These are phyloP conservation scores for Nemania sp. DNA, from an alignment of 2,329 filamentous ascomycete genomes.

Conservation along the genomic window DNA sequence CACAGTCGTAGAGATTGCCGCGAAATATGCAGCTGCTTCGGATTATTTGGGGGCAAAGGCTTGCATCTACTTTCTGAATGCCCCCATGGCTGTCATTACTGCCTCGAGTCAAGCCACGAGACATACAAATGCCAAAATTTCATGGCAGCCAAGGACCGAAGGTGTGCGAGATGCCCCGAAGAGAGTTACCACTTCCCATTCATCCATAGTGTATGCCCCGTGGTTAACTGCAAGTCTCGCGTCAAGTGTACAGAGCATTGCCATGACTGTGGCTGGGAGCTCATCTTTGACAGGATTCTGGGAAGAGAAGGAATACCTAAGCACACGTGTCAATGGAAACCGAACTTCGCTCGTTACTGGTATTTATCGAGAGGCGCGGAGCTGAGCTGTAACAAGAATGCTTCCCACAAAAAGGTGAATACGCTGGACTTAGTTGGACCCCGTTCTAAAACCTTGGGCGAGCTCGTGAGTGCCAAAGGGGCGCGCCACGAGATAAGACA, in stretches of 20 bases:
- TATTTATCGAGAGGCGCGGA: no score
- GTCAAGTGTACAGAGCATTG: background rate
- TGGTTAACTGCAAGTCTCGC: background rate
- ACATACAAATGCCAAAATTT: background rate
- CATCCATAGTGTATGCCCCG: background rate
- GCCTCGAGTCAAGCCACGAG: background rate
- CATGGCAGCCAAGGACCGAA: background rate
- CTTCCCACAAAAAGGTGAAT: background rate
- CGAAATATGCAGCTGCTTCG: background rate
- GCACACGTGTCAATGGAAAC: slow-evolving; percentile 7
- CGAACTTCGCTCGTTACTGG: background rate
- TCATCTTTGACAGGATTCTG: slow-evolving; percentile 1
- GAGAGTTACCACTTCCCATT: slow-evolving; percentile 1
- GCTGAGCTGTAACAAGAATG: background rate
- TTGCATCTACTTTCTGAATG: background rate
- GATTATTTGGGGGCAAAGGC: no score
- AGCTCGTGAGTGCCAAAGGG: background rate
- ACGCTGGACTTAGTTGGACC: background rate
- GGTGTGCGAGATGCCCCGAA: background rate
- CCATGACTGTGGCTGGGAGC: slow-evolving; percentile 5
- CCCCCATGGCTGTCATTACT: background rate
- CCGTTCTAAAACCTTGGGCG: background rate
- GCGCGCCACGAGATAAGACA: background rate
- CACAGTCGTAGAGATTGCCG: background rate
- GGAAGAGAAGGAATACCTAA: background rate